Base-by-base conservation (phyloP, 106 monocot genomes). In the Gastrodia elata region DNA sequence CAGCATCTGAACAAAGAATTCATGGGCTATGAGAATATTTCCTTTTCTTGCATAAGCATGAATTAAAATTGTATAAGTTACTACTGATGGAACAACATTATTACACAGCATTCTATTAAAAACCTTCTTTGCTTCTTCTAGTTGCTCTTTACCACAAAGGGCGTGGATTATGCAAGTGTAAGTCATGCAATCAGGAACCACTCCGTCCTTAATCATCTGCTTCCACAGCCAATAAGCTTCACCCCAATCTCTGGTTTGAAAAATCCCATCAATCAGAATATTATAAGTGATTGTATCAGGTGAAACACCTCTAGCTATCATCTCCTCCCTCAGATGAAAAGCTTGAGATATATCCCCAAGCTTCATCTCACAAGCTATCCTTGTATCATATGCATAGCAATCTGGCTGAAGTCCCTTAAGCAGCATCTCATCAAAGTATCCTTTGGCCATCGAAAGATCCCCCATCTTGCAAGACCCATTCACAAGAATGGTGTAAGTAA, bases 121-220 rank as follows among this genome's bases (percentile, higher is more conserved):
- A 24, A 77, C 37, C 0, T 64, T 77, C 34, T 55, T 81, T 78
- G 85, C 83, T 37, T 87, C 70, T 59, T 77, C 80, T 9, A 95
- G 68, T 24, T 24, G 61, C n/a, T 81, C 79, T 36, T 72, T 81
- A 49, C 83, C 58, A 68, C 85, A 84, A 71, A 87, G 76, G 9
- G 89, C 87, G 76, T 95, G 91, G 72, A 95, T 95, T 49, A 95
- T 87, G 78, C 91, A 91, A 70, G 94, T 95, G 33, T 79, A 95
- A 1, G 94, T 95, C 36, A 91, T 77, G 71, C 89, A 83, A 75
- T 95, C 89, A n/a, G 91, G 91, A 55, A 70, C 39, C 55, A 89
- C 76, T 16, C 94, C 94, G 68, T 85, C 82, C 22, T 42, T 71
- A 8, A 82, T 43, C 89, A 91, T 91, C 68, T 78, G 78, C 73